These are phyloP conservation scores for Lachnellula suecica DNA, from an alignment of 2,329 filamentous ascomycete species.

Conservation along the genomic window DNA sequence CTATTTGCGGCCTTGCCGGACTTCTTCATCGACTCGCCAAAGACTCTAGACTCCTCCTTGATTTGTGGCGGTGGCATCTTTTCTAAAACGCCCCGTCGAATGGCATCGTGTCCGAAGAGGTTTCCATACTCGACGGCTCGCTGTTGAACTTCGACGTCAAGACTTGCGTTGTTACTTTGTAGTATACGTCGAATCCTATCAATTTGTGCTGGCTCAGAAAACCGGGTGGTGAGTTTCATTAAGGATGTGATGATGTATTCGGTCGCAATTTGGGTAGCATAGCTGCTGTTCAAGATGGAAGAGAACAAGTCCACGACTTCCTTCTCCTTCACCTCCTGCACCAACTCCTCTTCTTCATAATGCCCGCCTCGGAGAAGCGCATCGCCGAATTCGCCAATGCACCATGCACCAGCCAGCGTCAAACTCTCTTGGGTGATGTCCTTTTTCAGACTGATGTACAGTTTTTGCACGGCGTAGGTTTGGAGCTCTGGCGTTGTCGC, in stretches of 20 bases:
- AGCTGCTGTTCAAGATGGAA: slow-evolving; percentile 90
- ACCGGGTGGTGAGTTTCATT: slow-evolving; percentile 90
- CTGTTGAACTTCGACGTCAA: slow-evolving; percentile 95
- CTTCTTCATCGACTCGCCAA: slow-evolving; percentile 76
- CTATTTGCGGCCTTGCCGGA: slow-evolving; percentile 69
- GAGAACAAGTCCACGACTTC: slow-evolving; percentile 93
- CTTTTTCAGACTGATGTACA: slow-evolving; percentile 87
- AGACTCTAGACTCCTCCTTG: slow-evolving; percentile 87
- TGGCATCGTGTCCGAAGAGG: slow-evolving; percentile 85
- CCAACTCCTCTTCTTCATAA: slow-evolving; percentile 91
- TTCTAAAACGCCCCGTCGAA: slow-evolving; percentile 86
- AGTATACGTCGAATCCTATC: slow-evolving; percentile 82
- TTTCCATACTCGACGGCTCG: slow-evolving; percentile 94
- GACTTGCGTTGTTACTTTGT: slow-evolving; percentile 74
- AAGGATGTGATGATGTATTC: slow-evolving; percentile 95
- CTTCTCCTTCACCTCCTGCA: slow-evolving; percentile 75
- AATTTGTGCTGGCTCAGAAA: slow-evolving; percentile 80
- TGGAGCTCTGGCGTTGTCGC: slow-evolving; percentile 93
- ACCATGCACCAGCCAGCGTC: slow-evolving; percentile 92
- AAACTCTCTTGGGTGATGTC: slow-evolving; percentile 97
- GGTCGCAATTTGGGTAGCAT: slow-evolving; percentile 84
- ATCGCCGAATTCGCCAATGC: slow-evolving; percentile 96
- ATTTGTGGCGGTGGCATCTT: slow-evolving; percentile 98
- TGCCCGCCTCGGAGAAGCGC: slow-evolving; percentile 83
- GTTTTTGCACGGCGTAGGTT: slow-evolving; percentile 93